Evolutionary conservation across 805 yeast genomes (phyloP).

Genomic region (Ogataea methylovora): DNA sequence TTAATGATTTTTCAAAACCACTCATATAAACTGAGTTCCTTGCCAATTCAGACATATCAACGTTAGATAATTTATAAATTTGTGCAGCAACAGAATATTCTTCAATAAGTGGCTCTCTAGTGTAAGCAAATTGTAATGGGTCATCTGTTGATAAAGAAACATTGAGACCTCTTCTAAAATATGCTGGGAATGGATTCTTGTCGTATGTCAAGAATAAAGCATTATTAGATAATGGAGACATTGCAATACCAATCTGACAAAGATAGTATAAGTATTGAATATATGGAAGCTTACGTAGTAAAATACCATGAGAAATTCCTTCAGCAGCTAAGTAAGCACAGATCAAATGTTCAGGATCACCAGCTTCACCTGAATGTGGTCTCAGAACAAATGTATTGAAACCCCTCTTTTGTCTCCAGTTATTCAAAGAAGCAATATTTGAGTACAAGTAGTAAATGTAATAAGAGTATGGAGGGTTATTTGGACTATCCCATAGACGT

Average conservation of each 20-base stretch:
- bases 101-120: conserved; percentile 94
- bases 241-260: conserved; percentile 95
- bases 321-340: conserved; percentile 85
- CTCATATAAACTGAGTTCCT: conserved; percentile 86
- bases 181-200: conserved; percentile 89
- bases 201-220: conserved; percentile 94
- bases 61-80: conserved; percentile 87
- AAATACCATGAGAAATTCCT: conserved; percentile 91
- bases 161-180: conserved; percentile 88
- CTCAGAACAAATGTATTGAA: conserved; percentile 88
- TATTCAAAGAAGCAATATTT: conserved; percentile 78
- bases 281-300: conserved; percentile 88
- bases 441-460: conserved; percentile 85
- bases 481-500: conserved; percentile 63
- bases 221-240: conserved; percentile 96
- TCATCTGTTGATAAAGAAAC: conserved; percentile 96
- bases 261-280: conserved; percentile 88
- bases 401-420: conserved; percentile 68
- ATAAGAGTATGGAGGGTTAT: conserved; percentile 97
- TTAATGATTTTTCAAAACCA: conserved; percentile 85
- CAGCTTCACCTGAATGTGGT: conserved; percentile 99
- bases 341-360: conserved; percentile 95
- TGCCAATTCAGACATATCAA: conserved; percentile 97
- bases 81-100: conserved; percentile 98
- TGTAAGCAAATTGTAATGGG: conserved; percentile 94